Conservation (phyloP, 495 filamentous ascomycete species). For the Penicillium steckii region DNA sequence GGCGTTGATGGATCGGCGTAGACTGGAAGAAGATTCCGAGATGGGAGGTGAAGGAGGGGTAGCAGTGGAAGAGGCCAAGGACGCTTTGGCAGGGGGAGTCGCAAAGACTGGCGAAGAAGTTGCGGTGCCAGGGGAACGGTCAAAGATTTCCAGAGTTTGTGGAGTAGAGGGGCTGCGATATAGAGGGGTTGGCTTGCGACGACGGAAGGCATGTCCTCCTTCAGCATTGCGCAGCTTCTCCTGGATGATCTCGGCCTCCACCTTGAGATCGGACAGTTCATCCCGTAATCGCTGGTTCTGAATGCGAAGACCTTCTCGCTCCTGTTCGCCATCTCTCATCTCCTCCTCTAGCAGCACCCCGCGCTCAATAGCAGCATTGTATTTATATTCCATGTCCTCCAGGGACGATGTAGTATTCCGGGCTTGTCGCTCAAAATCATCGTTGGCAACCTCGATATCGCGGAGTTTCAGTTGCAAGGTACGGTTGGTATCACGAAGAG, state of each 20-base stretch:
- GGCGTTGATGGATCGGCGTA: constrained; percentile 45
- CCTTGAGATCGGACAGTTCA: constrained; percentile 86
- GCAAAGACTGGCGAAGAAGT: constrained; percentile 72
- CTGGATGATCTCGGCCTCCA: constrained; percentile 91
- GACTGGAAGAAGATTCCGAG: constrained; percentile 48
- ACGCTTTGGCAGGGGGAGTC: constrained; percentile 68
- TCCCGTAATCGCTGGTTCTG: constrained; percentile 84
- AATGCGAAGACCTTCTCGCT: constrained; percentile 83
- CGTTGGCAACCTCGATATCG: constrained; percentile 96
- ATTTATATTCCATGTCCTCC: constrained; percentile 96
- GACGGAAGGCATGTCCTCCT: constrained; percentile 46
- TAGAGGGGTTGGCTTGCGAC: constrained; percentile 52
- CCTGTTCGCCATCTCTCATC: constrained; percentile 83
- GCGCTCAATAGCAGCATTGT: constrained; percentile 89
- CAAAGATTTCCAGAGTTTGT: constrained; percentile 51
- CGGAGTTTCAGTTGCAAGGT: constrained; percentile 78
- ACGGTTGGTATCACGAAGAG: constrained; percentile 78
- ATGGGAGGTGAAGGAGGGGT: constrained; percentile 67
- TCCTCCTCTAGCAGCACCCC: constrained; percentile 93
- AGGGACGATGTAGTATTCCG: constrained; percentile 90
- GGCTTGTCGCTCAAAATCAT: constrained; percentile 96
- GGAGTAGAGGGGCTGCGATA: constrained; percentile 45
- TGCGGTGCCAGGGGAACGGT: constrained; percentile 59
- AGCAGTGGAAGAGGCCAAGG: constrained; percentile 72
- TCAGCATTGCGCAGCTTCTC: constrained; percentile 81